These are phyloP conservation scores for Xanthoceras sorbifolium DNA, from an alignment of 345 rosid species.

Conservation along the genomic window DNA sequence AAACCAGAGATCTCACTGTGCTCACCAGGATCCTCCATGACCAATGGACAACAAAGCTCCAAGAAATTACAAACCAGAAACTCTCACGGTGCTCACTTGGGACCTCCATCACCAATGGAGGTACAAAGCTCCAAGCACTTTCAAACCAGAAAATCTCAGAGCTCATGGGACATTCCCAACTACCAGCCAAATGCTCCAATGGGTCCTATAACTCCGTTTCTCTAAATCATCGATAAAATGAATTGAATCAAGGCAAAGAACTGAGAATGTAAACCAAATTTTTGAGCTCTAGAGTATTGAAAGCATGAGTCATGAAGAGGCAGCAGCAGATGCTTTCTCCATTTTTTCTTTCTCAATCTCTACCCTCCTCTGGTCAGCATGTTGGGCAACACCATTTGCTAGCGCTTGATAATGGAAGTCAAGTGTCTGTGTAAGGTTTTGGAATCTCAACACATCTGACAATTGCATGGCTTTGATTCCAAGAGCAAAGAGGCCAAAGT, in stretches of 20 bases:
- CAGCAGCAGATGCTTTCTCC: slow-evolving; percentile 66
- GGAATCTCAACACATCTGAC: slow-evolving; percentile 74
- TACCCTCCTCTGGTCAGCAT: slow-evolving; percentile 88
- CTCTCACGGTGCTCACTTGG: neutral
- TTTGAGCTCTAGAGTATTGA: slow-evolving; percentile 1
- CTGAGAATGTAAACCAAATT: slow-evolving; percentile 22
- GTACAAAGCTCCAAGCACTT: neutral
- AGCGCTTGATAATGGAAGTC: slow-evolving; percentile 86
- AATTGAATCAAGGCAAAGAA: slow-evolving; percentile 26
- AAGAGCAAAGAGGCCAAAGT: neutral
- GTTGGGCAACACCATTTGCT: slow-evolving; percentile 88
- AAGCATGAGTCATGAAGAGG: slow-evolving; percentile 35
- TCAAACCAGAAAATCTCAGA: neutral
- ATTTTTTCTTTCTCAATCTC: slow-evolving; percentile 90
- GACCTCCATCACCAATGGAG: slow-evolving; percentile 20
- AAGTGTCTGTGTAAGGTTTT: slow-evolving; percentile 76
- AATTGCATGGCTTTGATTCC: slow-evolving; percentile 69
- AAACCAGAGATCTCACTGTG: slow-evolving; percentile 8
- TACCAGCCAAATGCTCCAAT: slow-evolving; percentile 29
- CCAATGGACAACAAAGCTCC: slow-evolving; percentile 10
- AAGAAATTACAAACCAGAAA: slow-evolving; percentile 6
- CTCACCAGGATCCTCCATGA: slow-evolving; percentile 12
- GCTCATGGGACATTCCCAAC: neutral
- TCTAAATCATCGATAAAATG: slow-evolving; percentile 23
- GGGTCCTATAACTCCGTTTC: slow-evolving; percentile 14